Evolutionary conservation across 129 eudicot genomes (phyloP), one percentile per base, ranked within the genome.

Genomic region (Ambrosia trifida): DNA sequence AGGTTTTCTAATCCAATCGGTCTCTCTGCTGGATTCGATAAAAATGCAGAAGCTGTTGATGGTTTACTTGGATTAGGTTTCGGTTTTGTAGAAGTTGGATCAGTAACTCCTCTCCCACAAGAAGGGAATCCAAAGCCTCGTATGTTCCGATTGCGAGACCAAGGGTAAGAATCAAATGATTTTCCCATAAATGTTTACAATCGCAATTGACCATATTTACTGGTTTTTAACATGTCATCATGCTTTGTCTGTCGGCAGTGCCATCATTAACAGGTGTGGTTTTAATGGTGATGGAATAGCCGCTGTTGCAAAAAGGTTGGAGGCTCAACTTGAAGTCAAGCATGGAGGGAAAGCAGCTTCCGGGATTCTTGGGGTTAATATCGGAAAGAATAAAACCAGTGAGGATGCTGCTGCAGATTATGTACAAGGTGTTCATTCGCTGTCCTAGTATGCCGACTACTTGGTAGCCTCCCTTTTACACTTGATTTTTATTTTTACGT

Each of bases 121-220:
- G 99, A 94, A 64, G 99, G 99, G 7, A 94, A 94, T 78, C 97
- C 97, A 17, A 94, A 90, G 81, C 99, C 99, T 75, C 96, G 99
- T 19, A 90, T 94, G 66, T 94, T 94, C 74, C 82, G 99, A 86
- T 86, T 90, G 73, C 79, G 70, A 43, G 62, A 88, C 4, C 89
- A 84, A 84, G 97, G 96, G 99, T 94, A 75, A 81, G 85, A 64
- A 57, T 46, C 53, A 52, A 24, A 44, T 68, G 6, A 6, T 2
- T 66, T 66, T 46, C 3, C 17, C 28, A 11, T 51, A 66, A 36
- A 24, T 74, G 40, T 19, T 47, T 69, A 69, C 81, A 70, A 61
- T 44, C 14, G 4, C 0, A 9, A 32, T 44, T 59, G 7, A 44
- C n/a, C n/a, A n/a, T n/a, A n/a, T n/a, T n/a, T 72, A 18, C 18